These are phyloP conservation scores for Talaromyces atroroseus DNA, from an alignment of 2,329 filamentous ascomycete genomes.

Conservation along the genomic window DNA sequence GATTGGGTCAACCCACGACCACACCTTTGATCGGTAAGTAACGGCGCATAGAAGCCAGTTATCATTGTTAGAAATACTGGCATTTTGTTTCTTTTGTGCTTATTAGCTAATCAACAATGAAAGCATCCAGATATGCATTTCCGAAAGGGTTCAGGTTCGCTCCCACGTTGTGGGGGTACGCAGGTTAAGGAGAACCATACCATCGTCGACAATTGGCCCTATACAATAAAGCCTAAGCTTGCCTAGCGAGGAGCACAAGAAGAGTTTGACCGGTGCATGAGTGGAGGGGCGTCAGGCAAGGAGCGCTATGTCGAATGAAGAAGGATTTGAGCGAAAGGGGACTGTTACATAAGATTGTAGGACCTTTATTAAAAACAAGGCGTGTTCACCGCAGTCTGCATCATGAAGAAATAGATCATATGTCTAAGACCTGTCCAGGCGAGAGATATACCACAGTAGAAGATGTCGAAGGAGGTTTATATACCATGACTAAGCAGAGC, in stretches of 20 bases:
- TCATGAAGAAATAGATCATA: no score
- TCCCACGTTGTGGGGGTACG: slow-evolving; percentile 12
- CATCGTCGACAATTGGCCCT: slow-evolving; percentile 20
- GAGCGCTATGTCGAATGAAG: slow-evolving; percentile 33
- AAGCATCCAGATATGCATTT: not conserved
- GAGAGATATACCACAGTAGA: no score
- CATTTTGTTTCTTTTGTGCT: not conserved
- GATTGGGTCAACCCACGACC: slow-evolving; percentile 6
- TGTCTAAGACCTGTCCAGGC: no score
- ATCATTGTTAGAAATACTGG: not conserved
- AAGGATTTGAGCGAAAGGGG: slow-evolving; percentile 4
- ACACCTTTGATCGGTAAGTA: slow-evolving; percentile 14
- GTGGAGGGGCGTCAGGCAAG: slow-evolving; percentile 9
- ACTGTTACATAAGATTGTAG: no score
- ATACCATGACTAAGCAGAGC: no score
- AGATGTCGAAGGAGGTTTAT: no score
- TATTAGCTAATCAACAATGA: not conserved
- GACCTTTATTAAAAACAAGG: no score
- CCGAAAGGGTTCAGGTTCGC: not conserved
- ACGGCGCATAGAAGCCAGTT: no score
- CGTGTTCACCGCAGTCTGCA: no score
- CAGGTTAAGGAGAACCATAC: slow-evolving; percentile 26
- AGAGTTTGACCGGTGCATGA: slow-evolving; percentile 27
- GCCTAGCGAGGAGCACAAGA: slow-evolving; percentile 18
- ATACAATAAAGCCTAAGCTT: not conserved